These are phyloP conservation scores for Eimeria falciformis DNA, from an alignment of 169 alveolate genomes.

Conservation along the genomic window DNA sequence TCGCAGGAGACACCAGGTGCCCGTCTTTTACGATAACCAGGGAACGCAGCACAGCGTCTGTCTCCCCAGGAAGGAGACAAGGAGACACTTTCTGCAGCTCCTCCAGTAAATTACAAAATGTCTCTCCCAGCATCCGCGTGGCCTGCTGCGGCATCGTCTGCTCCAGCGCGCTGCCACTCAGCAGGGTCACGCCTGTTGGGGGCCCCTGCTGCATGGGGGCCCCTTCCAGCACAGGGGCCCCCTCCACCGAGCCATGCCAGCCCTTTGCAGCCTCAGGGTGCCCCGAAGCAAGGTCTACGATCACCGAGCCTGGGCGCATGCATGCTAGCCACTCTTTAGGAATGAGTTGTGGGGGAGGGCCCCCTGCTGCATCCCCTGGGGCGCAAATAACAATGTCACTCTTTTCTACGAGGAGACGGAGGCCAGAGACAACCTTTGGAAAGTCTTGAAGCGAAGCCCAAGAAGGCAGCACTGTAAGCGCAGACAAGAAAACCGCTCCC, in stretches of 20 bases:
- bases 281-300: not conserved
- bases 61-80: not conserved
- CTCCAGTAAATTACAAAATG: not conserved
- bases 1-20: not conserved
- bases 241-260: conserved; percentile 23
- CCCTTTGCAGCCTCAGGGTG: not conserved
- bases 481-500: not conserved
- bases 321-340: conserved; percentile 1
- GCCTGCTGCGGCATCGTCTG: conserved; percentile 2
- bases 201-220: not conserved
- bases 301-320: conserved; percentile 4
- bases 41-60: not conserved
- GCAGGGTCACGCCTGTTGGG: not conserved
- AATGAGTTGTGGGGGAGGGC: not conserved
- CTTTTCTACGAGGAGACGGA: not conserved
- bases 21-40: not conserved
- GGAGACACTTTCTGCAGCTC: not conserved
- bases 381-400: not conserved
- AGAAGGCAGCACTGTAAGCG: not conserved
- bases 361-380: conserved; percentile 1
- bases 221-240: not conserved
- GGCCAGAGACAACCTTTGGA: not conserved
- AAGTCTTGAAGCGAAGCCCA: not conserved
- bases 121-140: not conserved
- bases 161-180: conserved; percentile 8